Evolutionary conservation across 2,329 filamentous ascomycete species (phyloP).

Genomic region (Cyphellophora europaea): DNA sequence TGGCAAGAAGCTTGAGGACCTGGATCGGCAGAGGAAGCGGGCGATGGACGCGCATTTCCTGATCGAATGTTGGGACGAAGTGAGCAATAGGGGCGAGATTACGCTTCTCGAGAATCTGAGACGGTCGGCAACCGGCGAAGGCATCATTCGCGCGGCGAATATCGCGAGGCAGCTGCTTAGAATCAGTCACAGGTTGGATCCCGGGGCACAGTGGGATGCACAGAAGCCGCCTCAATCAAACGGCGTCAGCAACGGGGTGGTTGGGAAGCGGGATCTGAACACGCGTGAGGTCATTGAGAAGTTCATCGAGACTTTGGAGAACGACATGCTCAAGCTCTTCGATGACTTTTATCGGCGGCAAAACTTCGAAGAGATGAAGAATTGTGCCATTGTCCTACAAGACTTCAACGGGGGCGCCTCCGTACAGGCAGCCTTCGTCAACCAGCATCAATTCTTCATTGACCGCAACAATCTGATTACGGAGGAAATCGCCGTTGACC

Average conservation of each 20-base stretch:
- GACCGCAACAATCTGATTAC: constrained; percentile 85
- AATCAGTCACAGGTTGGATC: constrained; percentile 85
- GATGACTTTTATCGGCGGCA: constrained; percentile 93
- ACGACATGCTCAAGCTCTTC: constrained; percentile 90
- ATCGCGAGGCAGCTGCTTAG: constrained; percentile 89
- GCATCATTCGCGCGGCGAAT: constrained; percentile 87
- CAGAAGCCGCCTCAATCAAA: constrained; percentile 35
- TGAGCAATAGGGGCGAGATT: constrained; percentile 80
- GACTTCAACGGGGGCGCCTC: constrained; percentile 95
- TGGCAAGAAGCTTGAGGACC: constrained; percentile 83
- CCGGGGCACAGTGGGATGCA: constrained; percentile 61
- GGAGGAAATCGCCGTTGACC: constrained; percentile 59
- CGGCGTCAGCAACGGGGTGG: constrained; percentile 23
- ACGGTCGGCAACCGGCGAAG: constrained; percentile 73
- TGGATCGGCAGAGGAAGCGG: constrained; percentile 82
- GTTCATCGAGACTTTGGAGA: constrained; percentile 90
- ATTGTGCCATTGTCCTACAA: constrained; percentile 85
- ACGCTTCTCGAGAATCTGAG: constrained; percentile 82
- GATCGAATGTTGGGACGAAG: constrained; percentile 93
- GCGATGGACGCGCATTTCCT: constrained; percentile 91
- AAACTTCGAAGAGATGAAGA: constrained; percentile 96
- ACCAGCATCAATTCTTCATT: constrained; percentile 99
- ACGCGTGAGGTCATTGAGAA: constrained; percentile 90
- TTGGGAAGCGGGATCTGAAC: constrained; percentile 39
- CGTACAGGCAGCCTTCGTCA: constrained; percentile 92